A percentile compares a stretch with the other conserved stretches of the same genome.
These are phyloP conservation scores for Aspergillus homomorphus DNA, from an alignment of 495 filamentous ascomycete genomes.

Conservation along the genomic window DNA sequence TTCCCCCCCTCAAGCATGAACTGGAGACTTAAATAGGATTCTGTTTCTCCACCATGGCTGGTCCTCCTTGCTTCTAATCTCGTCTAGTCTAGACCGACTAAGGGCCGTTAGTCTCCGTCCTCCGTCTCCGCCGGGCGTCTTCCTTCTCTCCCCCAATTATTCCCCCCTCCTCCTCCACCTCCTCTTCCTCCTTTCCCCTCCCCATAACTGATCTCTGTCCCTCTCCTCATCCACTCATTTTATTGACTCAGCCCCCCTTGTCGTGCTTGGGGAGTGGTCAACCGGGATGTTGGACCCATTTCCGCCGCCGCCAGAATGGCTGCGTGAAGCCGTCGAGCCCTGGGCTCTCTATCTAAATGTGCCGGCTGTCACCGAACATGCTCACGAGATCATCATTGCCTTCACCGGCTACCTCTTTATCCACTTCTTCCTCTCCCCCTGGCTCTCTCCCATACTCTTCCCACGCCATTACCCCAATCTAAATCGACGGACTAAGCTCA, in stretches of 20 bases:
- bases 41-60: neutral
- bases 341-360: slow-evolving; percentile 54
- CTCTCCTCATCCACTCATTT: neutral
- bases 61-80: neutral
- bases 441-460: slow-evolving; percentile 64
- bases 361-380: slow-evolving; percentile 73
- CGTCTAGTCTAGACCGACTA: slow-evolving; percentile 1
- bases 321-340: slow-evolving; percentile 39
- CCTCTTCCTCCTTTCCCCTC: neutral
- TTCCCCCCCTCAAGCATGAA: neutral
- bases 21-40: neutral
- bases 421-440: slow-evolving; percentile 69
- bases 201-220: no score
- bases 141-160: neutral
- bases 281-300: slow-evolving; percentile 51
- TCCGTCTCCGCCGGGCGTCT: neutral
- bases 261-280: slow-evolving; percentile 11
- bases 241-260: slow-evolving; percentile 1
- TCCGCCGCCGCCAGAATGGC: slow-evolving; percentile 42
- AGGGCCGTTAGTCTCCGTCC: slow-evolving; percentile 2
- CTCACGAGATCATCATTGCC: slow-evolving; percentile 81
- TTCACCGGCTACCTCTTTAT: slow-evolving; percentile 75
- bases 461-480: slow-evolving; percentile 69
- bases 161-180: slow-evolving; percentile 1
- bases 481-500: slow-evolving; percentile 65